Conservation (phyloP, 306 rosid genomes). For the Lathyrus sativus region DNA sequence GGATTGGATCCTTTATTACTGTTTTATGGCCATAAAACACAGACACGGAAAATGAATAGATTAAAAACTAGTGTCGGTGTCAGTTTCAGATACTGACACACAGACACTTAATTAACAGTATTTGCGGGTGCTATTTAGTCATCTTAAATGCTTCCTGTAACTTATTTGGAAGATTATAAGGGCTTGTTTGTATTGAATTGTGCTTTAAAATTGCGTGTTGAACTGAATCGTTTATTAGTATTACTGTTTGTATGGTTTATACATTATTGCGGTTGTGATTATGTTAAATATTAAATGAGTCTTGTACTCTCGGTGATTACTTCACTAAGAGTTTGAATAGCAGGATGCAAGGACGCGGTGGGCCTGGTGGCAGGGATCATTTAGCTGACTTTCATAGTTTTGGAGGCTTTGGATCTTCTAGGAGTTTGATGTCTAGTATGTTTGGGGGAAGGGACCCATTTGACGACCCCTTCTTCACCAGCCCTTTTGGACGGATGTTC, state of each 20-base stretch:
- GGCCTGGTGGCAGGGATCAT: slow-evolving; percentile 57
- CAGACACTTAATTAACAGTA: background rate
- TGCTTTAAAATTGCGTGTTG: background rate
- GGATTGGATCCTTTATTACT: background rate
- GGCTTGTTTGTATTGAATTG: background rate
- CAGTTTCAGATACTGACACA: no score
- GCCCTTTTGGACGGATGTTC: slow-evolving; percentile 73
- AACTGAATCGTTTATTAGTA: no score
- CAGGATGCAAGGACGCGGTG: slow-evolving; percentile 62
- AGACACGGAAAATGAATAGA: no score
- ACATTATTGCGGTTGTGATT: background rate
- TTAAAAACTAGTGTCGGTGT: no score
- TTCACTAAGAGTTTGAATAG: slow-evolving; percentile 38
- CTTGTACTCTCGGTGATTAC: slow-evolving; percentile 32
- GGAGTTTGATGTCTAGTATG: slow-evolving; percentile 55
- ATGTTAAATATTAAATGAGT: background rate
- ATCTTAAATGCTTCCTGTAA: background rate
- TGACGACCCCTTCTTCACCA: slow-evolving; percentile 79
- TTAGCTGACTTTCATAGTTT: slow-evolving; percentile 55
- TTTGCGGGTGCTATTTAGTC: background rate
- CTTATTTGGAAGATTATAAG: background rate
- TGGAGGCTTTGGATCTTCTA: slow-evolving; percentile 63
- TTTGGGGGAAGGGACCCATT: slow-evolving; percentile 78
- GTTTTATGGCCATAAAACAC: background rate
- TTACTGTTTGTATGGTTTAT: background rate